Conservation (phyloP, 768 basidiomycete species). For the Punctularia strigosozonata region DNA sequence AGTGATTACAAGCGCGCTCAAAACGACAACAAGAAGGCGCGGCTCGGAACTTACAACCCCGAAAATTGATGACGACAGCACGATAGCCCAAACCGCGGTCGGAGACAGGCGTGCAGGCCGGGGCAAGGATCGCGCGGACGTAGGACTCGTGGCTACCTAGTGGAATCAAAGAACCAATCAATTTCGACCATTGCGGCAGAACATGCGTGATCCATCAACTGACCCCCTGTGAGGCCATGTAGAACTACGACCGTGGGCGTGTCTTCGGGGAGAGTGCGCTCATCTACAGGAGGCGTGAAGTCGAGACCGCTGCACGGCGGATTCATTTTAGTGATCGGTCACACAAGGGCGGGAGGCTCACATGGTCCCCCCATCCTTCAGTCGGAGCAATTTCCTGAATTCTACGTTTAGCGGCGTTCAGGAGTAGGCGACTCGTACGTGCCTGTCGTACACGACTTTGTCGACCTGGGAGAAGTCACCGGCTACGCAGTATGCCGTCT, state of each 20-base stretch:
- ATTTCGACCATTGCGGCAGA: neutral
- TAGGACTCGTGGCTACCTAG: conserved; percentile 85
- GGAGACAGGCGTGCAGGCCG: conserved; percentile 54
- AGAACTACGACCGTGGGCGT: conserved; percentile 44
- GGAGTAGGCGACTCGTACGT: neutral
- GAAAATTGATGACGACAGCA: conserved; percentile 83
- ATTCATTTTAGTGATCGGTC: conserved; percentile 2
- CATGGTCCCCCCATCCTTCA: conserved; percentile 57
- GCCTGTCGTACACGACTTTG: conserved; percentile 9
- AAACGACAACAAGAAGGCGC: conserved; percentile 6
- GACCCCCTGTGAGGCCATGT: conserved; percentile 37
- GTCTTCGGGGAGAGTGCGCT: conserved; percentile 20
- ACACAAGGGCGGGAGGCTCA: conserved; percentile 18
- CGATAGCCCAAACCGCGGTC: conserved; percentile 88
- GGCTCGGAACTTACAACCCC: conserved; percentile 58
- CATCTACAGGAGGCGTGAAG: conserved; percentile 33
- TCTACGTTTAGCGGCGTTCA: neutral
- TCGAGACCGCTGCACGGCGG: conserved; percentile 42
- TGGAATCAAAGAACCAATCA: conserved; percentile 2
- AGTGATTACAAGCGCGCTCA: conserved; percentile 1
- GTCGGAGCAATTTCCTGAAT: conserved; percentile 33
- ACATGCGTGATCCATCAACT: conserved; percentile 5
- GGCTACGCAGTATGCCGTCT: conserved; percentile 8
- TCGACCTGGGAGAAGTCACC: conserved; percentile 9
- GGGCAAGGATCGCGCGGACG: conserved; percentile 70